Evolutionary conservation across 495 filamentous ascomycete species (phyloP), one percentile per base, ranked within the genome.

Genomic region (Lasiosphaeria miniovina): DNA sequence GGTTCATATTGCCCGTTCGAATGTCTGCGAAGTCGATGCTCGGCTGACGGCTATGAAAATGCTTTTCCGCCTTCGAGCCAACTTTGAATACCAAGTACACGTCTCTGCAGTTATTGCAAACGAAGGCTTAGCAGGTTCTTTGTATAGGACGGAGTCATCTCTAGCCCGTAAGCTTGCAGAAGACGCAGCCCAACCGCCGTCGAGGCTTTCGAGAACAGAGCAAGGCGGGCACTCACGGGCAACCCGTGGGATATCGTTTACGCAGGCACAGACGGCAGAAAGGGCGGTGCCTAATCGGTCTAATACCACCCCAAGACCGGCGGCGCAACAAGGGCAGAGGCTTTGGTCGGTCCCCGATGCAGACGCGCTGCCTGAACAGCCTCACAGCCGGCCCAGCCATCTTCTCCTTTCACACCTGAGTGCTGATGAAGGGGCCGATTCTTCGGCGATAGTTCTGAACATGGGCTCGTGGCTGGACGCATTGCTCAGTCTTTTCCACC

Each of bases 21-120:
- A 80, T 24, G 62, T 68, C 2, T 82, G 73, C 60, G 82, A 84
- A 43, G 76, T 81, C 8, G 88, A 90, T 71, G 85, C 90, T 49
- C 88, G 91, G 10, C 75, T 97, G 32, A 88, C 86, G 9, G 88
- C 88, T 4, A 83, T 96, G 76, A 95, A 91, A 65, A 74, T 96
- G 49, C 77, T 98, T 6, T 92, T 94, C 67, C 85, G 93, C 24
- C 75, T 98, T 17, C 83, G 93, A 52, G 90, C 90, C 34, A 90
- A 96, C 68, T 88, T 85, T 36, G 82, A 86, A 14, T 81, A 90
- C 50, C 82, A 84, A 38, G 80, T 97, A 4, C 87, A 86, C 46
- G 73, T 96, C 34, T 80, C 84, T 2, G 71, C 81, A 7, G 78
- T 80, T 7, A 81, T 83, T 0, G 91, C 95, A 63, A 85, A 82